phyloP scores from a whole-genome alignment of 352 stramenopile species.

The Aphanomyces astaci region DNA sequence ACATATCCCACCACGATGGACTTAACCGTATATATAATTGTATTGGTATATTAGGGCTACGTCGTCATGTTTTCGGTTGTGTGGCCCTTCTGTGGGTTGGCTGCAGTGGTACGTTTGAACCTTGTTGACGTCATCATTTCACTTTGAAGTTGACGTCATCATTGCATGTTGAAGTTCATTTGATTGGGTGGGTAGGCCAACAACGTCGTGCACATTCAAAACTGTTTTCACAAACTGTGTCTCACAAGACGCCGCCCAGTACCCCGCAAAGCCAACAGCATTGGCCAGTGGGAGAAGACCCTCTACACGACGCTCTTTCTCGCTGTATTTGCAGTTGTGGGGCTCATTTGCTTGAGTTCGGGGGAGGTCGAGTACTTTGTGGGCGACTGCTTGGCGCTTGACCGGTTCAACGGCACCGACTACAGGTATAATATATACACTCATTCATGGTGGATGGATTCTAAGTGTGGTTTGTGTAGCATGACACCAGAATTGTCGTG shows the following conservation, averaged over 20 bases:
- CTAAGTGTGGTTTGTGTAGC: slow-evolving; percentile 25
- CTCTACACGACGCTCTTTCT: slow-evolving; percentile 76
- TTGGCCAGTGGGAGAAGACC: slow-evolving; percentile 83
- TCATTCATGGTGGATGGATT: too few species aligned
- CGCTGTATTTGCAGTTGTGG: slow-evolving; percentile 74
- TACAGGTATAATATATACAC: slow-evolving; percentile 67
- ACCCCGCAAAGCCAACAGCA: slow-evolving; percentile 74
- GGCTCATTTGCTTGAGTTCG: slow-evolving; percentile 76
- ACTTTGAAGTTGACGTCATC: too few species aligned
- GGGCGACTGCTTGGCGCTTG: slow-evolving; percentile 52
- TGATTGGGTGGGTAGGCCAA: slow-evolving; percentile 30
- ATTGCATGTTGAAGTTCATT: slow-evolving; percentile 1
- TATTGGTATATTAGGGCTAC: too few species aligned
- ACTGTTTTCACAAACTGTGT: slow-evolving; percentile 77
- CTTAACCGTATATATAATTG: too few species aligned
- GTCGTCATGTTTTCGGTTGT: slow-evolving; percentile 85
- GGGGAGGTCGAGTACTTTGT: slow-evolving; percentile 81
- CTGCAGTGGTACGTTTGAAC: slow-evolving; percentile 36
- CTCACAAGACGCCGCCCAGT: slow-evolving; percentile 59
- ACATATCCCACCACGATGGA: too few species aligned
- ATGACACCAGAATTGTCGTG: slow-evolving; percentile 81
- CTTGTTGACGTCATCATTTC: neutral
- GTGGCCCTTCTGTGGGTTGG: slow-evolving; percentile 77
- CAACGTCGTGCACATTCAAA: slow-evolving; percentile 77
- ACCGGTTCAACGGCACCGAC: slow-evolving; percentile 71